Percentiles rank a stretch among this genome's conserved stretches.
phyloP scores from a whole-genome alignment of 495 filamentous ascomycete genomes.

The Xylaria bambusicola region DNA sequence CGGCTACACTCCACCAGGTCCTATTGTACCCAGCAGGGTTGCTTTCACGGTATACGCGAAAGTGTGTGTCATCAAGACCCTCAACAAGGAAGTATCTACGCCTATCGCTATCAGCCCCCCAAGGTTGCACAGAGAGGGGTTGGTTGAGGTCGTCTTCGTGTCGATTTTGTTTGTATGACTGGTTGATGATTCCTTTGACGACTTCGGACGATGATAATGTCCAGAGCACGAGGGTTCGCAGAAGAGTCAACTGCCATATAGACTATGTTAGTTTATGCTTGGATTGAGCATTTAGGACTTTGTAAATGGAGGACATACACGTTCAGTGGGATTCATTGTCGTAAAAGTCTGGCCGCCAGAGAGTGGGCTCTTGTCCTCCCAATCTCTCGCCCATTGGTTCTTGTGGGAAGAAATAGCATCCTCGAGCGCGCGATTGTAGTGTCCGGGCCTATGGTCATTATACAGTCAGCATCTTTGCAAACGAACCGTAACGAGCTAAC shows the following conservation, averaged over 20 bases:
- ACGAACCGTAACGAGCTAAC: constrained; percentile 23
- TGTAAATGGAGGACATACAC: constrained; percentile 60
- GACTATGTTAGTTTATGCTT: constrained; percentile 19
- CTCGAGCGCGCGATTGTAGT: constrained; percentile 90
- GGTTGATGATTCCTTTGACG: constrained; percentile 75
- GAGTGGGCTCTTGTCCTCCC: constrained; percentile 84
- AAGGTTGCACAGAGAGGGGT: constrained; percentile 88
- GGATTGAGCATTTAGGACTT: neutral
- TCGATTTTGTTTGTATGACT: constrained; percentile 85
- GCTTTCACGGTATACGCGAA: constrained; percentile 93
- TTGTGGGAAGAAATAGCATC: constrained; percentile 86
- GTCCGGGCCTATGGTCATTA: constrained; percentile 61
- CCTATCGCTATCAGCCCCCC: constrained; percentile 90
- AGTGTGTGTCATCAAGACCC: constrained; percentile 89
- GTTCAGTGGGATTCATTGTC: constrained; percentile 73
- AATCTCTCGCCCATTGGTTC: constrained; percentile 84
- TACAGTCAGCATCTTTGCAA: neutral
- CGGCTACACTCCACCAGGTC: constrained; percentile 91
- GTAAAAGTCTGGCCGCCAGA: constrained; percentile 75
- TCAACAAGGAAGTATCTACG: constrained; percentile 92
- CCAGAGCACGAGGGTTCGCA: constrained; percentile 85
- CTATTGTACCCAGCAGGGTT: constrained; percentile 75
- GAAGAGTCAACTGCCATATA: constrained; percentile 66
- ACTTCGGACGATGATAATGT: constrained; percentile 86
- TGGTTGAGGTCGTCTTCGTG: constrained; percentile 93